A percentile compares a stretch with the other conserved stretches of the same genome.
phyloP scores from a whole-genome alignment of 371 early-diverging fungal species.

The Choanephora cucurbitarum region DNA sequence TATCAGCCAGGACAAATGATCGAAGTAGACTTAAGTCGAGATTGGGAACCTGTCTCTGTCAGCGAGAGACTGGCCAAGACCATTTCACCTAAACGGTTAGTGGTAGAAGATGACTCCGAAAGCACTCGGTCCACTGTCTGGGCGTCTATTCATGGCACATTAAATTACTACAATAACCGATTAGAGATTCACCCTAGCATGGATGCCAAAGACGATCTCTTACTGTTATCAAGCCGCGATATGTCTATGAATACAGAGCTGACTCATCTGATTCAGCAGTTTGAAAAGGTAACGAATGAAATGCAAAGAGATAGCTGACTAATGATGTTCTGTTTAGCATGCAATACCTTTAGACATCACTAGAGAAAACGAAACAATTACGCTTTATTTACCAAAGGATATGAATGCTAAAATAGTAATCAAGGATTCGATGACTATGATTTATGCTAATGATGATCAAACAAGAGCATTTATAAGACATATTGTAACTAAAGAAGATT shows the following conservation, averaged over 20 bases:
- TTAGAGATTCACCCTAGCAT: slow-evolving; percentile 20
- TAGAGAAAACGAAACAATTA: slow-evolving; percentile 19
- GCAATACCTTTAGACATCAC: slow-evolving; percentile 20
- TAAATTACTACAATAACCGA: slow-evolving; percentile 30
- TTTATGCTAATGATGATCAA: slow-evolving; percentile 24
- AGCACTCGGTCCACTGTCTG: slow-evolving; percentile 5
- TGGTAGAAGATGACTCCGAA: neutral
- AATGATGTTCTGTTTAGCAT: slow-evolving; percentile 11
- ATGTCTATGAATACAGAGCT: slow-evolving; percentile 19
- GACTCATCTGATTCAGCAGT: slow-evolving; percentile 22
- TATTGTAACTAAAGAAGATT: neutral
- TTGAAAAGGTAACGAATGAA: slow-evolving; percentile 27
- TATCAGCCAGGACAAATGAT: slow-evolving; percentile 33
- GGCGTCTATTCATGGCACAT: slow-evolving; percentile 28
- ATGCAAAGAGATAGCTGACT: neutral
- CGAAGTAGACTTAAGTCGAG: slow-evolving; percentile 27
- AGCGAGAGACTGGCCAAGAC: slow-evolving; percentile 36
- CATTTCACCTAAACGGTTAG: slow-evolving; percentile 16
- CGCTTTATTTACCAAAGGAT: slow-evolving; percentile 23
- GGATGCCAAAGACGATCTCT: slow-evolving; percentile 17
- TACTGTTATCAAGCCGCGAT: slow-evolving; percentile 14
- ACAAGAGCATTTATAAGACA: slow-evolving; percentile 20
- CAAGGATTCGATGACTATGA: slow-evolving; percentile 12
- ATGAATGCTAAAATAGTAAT: slow-evolving; percentile 25
- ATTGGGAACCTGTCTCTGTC: slow-evolving; percentile 37